Evolutionary conservation across 73 alveolate genomes (phyloP).

Genomic region (Paraurostyla sp.): DNA sequence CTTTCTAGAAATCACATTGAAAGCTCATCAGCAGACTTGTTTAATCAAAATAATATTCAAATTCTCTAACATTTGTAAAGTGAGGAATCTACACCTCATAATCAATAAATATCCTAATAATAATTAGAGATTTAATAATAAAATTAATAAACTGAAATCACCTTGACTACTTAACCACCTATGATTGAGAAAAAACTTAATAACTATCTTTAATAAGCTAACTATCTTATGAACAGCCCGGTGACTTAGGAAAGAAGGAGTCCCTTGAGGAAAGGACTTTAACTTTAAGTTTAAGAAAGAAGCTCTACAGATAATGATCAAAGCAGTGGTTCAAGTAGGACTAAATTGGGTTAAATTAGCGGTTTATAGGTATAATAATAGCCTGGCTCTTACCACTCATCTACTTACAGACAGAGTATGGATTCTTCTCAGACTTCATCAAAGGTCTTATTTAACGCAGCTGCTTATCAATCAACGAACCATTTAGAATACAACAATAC

Average conservation of each 20-base stretch:
- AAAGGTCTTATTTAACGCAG: constrained; percentile 11
- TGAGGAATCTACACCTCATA: neutral
- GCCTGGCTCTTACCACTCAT: neutral
- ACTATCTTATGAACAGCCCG: too few relatives aligned
- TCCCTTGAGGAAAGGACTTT: too few relatives aligned
- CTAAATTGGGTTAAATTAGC: neutral
- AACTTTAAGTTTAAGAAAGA: neutral
- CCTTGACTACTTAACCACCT: neutral
- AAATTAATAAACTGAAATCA: neutral
- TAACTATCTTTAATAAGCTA: constrained; percentile 7
- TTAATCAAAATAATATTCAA: neutral
- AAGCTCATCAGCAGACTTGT: neutral
- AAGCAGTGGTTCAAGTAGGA: neutral
- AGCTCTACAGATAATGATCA: constrained; percentile 9
- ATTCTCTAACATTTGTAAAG: neutral
- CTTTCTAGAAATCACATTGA: constrained; percentile 30
- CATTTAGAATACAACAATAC: neutral
- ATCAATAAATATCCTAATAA: neutral
- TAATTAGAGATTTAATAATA: neutral
- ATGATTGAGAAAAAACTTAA: neutral
- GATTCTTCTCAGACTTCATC: constrained; percentile 25
- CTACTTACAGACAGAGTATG: neutral
- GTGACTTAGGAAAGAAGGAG: too few relatives aligned
- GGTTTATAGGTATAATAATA: too few relatives aligned
- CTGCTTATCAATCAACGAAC: neutral